These are phyloP conservation scores for Botrytis paeoniae DNA, from an alignment of 2,329 filamentous ascomycete species.

Conservation along the genomic window DNA sequence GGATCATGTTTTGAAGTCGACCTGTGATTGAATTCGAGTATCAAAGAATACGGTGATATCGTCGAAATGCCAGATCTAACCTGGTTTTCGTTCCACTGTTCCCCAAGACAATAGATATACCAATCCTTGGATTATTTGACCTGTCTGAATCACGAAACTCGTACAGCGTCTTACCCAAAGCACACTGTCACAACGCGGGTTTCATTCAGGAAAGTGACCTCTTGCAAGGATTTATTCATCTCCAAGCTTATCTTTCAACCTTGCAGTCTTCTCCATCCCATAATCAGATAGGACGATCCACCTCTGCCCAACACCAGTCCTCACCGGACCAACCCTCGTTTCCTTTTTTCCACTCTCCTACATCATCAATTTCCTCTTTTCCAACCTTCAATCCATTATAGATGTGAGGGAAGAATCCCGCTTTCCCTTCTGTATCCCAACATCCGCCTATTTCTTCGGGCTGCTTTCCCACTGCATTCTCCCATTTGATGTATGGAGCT, in stretches of 20 bases:
- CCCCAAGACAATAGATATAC: not conserved
- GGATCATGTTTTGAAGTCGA: not conserved
- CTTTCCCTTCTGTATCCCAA: conserved; percentile 32
- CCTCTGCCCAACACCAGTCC: conserved; percentile 29
- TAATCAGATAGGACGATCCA: not conserved
- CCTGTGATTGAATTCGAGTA: not conserved
- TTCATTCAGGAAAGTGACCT: not conserved
- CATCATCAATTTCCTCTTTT: conserved; percentile 30
- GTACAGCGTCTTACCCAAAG: not conserved
- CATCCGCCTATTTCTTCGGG: conserved; percentile 29
- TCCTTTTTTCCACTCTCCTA: conserved; percentile 26
- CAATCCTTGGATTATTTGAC: not conserved
- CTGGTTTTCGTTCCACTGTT: not conserved
- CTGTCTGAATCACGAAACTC: not conserved
- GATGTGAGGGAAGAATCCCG: conserved; percentile 34
- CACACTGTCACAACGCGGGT: no score
- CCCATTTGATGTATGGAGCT: conserved; percentile 29
- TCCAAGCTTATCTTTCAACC: not conserved
- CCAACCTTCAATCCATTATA: conserved; percentile 34
- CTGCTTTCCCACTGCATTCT: conserved; percentile 28
- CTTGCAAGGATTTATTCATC: no score
- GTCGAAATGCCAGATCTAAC: not conserved
- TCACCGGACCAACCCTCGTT: conserved; percentile 24
- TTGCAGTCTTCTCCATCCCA: not conserved
- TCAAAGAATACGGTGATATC: not conserved